Conservation (phyloP, 2,329 filamentous ascomycete species). For the Xylaria sp. region DNA sequence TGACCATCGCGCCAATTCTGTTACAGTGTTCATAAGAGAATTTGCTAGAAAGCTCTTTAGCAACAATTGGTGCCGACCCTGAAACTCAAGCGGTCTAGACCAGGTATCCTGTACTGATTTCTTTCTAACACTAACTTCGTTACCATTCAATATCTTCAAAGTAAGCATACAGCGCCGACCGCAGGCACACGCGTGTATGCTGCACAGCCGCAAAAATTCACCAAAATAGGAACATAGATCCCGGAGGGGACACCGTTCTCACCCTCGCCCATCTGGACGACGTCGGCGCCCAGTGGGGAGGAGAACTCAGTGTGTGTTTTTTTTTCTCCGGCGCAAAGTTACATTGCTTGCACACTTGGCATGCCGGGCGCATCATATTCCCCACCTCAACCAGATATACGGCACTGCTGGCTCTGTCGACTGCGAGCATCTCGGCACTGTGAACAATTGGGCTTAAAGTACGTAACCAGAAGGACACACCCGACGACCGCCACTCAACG, state of each 20-base stretch:
- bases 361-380: conserved; percentile 21
- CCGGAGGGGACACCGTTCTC: conserved; percentile 14
- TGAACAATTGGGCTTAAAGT: conserved; percentile 14
- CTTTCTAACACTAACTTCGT: conserved; percentile 21
- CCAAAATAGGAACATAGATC: conserved; percentile 24
- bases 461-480: neutral
- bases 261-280: conserved; percentile 19
- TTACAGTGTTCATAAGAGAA: neutral
- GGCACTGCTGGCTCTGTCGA: conserved; percentile 2
- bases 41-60: neutral
- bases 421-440: conserved; percentile 20
- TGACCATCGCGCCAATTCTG: neutral
- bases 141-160: conserved; percentile 2
- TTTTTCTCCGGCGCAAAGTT: conserved; percentile 29
- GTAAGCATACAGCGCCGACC: conserved; percentile 22
- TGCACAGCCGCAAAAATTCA: conserved; percentile 27
- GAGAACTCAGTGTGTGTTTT: conserved; percentile 8
- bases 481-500: conserved; percentile 20
- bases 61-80: neutral
- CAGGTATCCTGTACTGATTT: neutral
- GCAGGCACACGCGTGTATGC: conserved; percentile 14
- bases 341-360: conserved; percentile 28
- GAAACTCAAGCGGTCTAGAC: conserved; percentile 8
- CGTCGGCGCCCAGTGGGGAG: conserved; percentile 15
- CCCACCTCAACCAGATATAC: conserved; percentile 23